These are phyloP conservation scores for Glycine soja DNA, from an alignment of 306 rosid species.

Conservation along the genomic window DNA sequence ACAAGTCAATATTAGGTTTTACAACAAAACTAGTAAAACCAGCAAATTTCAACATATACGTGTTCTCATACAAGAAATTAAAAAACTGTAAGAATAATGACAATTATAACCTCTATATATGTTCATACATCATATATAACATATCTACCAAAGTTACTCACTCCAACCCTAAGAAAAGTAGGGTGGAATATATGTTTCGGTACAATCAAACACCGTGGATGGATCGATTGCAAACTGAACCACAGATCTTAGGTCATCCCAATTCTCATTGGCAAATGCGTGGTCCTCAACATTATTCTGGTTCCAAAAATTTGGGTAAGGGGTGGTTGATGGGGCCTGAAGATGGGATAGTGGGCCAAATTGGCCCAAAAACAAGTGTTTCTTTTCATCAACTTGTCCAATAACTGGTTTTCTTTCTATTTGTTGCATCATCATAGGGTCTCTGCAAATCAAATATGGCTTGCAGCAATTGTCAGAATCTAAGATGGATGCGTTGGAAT, in stretches of 20 bases:
- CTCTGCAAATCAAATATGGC: conserved; percentile 40
- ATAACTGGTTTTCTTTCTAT: conserved; percentile 44
- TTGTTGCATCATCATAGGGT: conserved; percentile 44
- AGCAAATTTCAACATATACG: conserved; percentile 8
- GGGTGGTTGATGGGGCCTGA: conserved; percentile 44
- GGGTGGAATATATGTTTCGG: conserved; percentile 21
- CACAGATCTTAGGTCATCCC: conserved; percentile 73
- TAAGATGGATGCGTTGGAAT: conserved; percentile 59
- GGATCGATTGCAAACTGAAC: conserved; percentile 63
- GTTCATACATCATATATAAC: conserved; percentile 1
- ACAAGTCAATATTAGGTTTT: conserved; percentile 25
- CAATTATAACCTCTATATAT: conserved; percentile 4
- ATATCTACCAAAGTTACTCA: not conserved
- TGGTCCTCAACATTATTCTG: conserved; percentile 45
- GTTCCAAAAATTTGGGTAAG: conserved; percentile 50
- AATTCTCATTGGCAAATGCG: conserved; percentile 56
- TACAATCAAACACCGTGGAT: conserved; percentile 41
- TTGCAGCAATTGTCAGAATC: conserved; percentile 52
- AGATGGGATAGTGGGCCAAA: not conserved
- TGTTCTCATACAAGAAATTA: not conserved
- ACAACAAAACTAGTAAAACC: conserved; percentile 28
- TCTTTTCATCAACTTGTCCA: conserved; percentile 44
- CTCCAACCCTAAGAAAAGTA: conserved; percentile 9
- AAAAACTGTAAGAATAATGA: conserved; percentile 12
- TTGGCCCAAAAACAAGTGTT: conserved; percentile 40